Conservation (phyloP, 768 basidiomycete species). For the Suillus bovinus region DNA sequence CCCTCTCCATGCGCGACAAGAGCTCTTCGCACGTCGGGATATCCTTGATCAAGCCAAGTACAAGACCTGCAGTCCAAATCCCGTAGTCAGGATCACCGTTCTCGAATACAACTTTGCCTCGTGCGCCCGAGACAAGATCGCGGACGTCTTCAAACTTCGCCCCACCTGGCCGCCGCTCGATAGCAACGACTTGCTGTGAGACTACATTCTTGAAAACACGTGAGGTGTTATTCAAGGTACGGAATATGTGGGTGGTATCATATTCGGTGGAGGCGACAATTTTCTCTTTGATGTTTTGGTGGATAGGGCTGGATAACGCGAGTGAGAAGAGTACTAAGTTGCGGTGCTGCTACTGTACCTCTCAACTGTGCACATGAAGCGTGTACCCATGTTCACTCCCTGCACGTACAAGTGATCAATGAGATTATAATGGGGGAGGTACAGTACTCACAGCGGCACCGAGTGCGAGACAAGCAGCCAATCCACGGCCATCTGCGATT, state of each 20-base stretch:
- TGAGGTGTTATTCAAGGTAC: conserved; percentile 80
- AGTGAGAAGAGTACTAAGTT: neutral
- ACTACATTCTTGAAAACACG: conserved; percentile 89
- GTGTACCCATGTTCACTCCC: conserved; percentile 89
- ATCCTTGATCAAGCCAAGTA: conserved; percentile 75
- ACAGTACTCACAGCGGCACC: conserved; percentile 67
- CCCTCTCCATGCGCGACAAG: conserved; percentile 65
- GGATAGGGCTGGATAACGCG: conserved; percentile 62
- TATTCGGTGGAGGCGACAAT: conserved; percentile 82
- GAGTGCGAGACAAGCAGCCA: conserved; percentile 78
- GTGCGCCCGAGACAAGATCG: conserved; percentile 70
- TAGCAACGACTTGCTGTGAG: conserved; percentile 77
- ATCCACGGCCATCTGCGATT: conserved; percentile 81
- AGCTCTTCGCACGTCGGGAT: conserved; percentile 81
- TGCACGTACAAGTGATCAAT: conserved; percentile 24
- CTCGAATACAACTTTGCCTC: conserved; percentile 78
- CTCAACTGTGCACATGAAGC: conserved; percentile 92
- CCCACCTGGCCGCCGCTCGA: conserved; percentile 80
- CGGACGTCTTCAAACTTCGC: conserved; percentile 86
- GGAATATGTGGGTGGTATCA: conserved; percentile 89
- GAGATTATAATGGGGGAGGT: neutral
- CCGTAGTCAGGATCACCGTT: conserved; percentile 84
- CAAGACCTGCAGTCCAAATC: conserved; percentile 76
- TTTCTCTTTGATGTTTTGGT: conserved; percentile 86
- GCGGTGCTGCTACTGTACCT: conserved; percentile 42